Conservation (phyloP, 1,284 basidiomycete species). For the Irpex sp. region DNA sequence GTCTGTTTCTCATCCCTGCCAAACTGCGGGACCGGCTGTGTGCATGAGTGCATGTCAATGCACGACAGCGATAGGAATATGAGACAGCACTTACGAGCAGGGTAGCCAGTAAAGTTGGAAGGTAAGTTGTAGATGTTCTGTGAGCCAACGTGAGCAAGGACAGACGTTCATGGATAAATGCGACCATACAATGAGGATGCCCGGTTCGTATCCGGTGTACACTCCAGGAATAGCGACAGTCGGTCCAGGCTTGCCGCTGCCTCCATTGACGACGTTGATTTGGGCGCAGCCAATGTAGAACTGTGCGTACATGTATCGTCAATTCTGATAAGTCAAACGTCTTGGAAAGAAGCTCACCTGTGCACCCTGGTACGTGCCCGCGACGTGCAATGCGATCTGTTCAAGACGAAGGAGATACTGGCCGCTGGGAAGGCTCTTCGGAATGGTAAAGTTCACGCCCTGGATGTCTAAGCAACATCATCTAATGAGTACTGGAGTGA, state of each 20-base stretch:
- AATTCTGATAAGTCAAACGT: neutral
- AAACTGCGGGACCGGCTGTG: conserved; percentile 17
- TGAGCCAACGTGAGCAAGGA: neutral
- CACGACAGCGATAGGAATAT: too few relatives aligned
- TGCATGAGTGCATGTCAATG: neutral
- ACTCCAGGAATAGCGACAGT: conserved; percentile 31
- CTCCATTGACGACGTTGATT: conserved; percentile 31
- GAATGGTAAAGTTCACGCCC: conserved; percentile 36
- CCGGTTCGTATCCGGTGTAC: conserved; percentile 30
- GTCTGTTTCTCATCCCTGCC: conserved; percentile 10
- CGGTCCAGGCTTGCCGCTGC: conserved; percentile 29
- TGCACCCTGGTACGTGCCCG: conserved; percentile 20
- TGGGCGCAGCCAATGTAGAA: conserved; percentile 26
- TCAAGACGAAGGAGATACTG: conserved; percentile 25
- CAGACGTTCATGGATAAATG: neutral
- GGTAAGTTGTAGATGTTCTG: conserved; percentile 25
- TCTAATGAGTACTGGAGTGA: conserved; percentile 20
- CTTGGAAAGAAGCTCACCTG: neutral
- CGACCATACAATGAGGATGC: conserved; percentile 16
- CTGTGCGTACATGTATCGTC: neutral
- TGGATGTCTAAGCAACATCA: conserved; percentile 9
- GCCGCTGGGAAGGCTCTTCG: conserved; percentile 22
- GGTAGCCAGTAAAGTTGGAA: conserved; percentile 17
- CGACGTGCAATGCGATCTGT: conserved; percentile 19
- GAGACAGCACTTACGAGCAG: conserved; percentile 9